Evolutionary conservation across 1,139 yeast species (phyloP).

Genomic region (Geotrichum histeridarum): DNA sequence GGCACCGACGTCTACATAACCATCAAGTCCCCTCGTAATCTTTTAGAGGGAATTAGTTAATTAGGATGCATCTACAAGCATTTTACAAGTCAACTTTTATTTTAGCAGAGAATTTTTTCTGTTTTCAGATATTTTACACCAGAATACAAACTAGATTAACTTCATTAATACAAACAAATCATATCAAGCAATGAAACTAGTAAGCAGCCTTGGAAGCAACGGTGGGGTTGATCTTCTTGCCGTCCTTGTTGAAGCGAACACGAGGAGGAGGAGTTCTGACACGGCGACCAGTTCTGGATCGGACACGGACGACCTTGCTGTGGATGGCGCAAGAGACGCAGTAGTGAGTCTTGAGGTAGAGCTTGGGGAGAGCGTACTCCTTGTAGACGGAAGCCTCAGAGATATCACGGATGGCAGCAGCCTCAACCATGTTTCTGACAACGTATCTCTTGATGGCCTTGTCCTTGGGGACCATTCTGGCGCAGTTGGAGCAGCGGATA

Average conservation of each 20-base stretch:
- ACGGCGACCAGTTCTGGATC: slow-evolving; percentile 98
- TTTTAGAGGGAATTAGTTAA: background rate
- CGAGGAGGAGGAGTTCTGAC: slow-evolving; percentile 98
- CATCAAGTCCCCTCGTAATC: slow-evolving; percentile 40
- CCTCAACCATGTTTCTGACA: slow-evolving; percentile 99
- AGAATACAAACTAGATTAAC: no score
- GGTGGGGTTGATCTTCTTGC: slow-evolving; percentile 91
- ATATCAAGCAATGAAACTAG: slow-evolving; percentile 15
- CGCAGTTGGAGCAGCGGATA: slow-evolving; percentile 99
- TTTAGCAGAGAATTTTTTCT: slow-evolving; percentile 1
- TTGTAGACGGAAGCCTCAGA: slow-evolving; percentile 99
- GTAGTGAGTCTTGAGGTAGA: slow-evolving; percentile 99
- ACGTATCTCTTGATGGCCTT: slow-evolving; percentile 99
- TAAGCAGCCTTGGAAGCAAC: slow-evolving; percentile 95
- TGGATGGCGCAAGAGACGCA: slow-evolving; percentile 99
- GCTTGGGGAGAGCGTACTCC: slow-evolving; percentile 99
- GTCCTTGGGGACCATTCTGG: slow-evolving; percentile 99
- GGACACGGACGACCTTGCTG: slow-evolving; percentile 99
- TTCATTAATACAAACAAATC: slow-evolving; percentile 10
- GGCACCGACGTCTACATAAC: slow-evolving; percentile 71
- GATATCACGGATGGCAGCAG: slow-evolving; percentile 99
- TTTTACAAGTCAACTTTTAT: no score
- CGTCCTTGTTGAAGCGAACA: slow-evolving; percentile 94
- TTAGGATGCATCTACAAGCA: no score
- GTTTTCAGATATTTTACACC: background rate